A percentile compares a stretch with the other conserved stretches of the same genome.
phyloP scores from a whole-genome alignment of 495 filamentous ascomycete genomes.

The Parachaetomium inaequale region DNA sequence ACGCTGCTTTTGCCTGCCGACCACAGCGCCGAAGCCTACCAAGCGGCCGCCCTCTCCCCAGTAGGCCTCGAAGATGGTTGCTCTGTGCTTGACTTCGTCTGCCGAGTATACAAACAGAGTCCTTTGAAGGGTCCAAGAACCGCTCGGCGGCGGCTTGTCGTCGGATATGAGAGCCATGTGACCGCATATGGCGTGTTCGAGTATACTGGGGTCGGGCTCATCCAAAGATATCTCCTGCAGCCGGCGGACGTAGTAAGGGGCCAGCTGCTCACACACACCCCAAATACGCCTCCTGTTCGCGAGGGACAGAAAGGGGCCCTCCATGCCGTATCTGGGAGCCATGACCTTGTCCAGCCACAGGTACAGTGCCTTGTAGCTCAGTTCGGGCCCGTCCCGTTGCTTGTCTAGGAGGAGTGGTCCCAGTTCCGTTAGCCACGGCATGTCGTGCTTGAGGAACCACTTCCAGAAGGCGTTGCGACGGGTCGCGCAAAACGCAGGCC shows the following conservation, averaged over 20 bases:
- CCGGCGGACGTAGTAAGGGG: neutral
- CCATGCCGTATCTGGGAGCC: neutral
- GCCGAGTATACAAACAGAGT: neutral
- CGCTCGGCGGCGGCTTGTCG: neutral
- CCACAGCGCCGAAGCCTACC: neutral
- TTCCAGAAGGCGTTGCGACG: neutral
- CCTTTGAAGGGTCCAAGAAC: neutral
- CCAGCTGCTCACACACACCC: slow-evolving; percentile 5
- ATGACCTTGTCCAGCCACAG: neutral
- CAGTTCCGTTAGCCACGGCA: neutral
- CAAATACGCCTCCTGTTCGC: slow-evolving; percentile 5
- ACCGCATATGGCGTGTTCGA: neutral
- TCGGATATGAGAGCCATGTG: neutral
- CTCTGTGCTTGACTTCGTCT: neutral
- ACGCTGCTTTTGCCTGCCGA: neutral
- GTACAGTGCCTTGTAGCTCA: neutral
- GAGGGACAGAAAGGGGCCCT: neutral
- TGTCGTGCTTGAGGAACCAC: neutral
- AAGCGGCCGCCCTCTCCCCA: neutral
- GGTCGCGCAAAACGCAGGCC: neutral
- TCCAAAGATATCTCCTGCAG: neutral
- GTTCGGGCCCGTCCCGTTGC: neutral
- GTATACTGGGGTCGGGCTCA: neutral
- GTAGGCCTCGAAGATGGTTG: neutral
- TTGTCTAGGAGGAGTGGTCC: neutral